These are phyloP conservation scores for Exserohilum turcica DNA, from an alignment of 2,329 filamentous ascomycete species.

Conservation along the genomic window DNA sequence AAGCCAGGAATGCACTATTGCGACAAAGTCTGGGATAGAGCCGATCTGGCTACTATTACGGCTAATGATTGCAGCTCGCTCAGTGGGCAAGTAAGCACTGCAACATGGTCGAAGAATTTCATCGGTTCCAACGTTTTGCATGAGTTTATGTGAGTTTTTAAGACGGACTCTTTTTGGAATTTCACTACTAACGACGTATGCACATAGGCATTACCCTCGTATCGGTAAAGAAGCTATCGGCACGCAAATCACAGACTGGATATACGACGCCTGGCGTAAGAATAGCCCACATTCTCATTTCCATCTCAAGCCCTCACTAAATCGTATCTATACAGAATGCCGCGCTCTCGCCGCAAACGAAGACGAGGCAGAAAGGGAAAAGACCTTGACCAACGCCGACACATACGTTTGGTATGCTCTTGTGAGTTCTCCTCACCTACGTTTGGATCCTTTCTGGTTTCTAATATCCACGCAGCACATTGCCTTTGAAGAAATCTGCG, in stretches of 20 bases:
- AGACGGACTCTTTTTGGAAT: no score
- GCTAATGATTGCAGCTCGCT: background rate
- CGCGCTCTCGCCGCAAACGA: conserved; percentile 1
- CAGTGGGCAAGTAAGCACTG: background rate
- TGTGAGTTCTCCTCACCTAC: background rate
- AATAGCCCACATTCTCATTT: no score
- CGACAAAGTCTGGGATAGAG: conserved; percentile 8
- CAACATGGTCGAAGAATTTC: conserved; percentile 4
- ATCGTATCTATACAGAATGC: background rate
- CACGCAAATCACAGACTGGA: background rate
- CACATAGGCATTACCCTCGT: conserved; percentile 6
- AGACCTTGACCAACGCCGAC: conserved; percentile 3
- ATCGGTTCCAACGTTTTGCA: conserved; percentile 3
- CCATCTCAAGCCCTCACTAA: background rate
- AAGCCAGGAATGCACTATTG: conserved; percentile 10
- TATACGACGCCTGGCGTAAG: conserved; percentile 6
- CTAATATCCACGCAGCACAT: background rate
- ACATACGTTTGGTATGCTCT: conserved; percentile 9
- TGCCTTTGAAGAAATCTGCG: conserved; percentile 5
- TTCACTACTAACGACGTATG: no score
- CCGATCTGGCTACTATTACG: background rate
- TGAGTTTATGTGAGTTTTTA: conserved; percentile 2
- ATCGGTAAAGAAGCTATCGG: conserved; percentile 1
- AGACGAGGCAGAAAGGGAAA: background rate
- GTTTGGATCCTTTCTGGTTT: background rate